Base-by-base conservation (phyloP, 768 basidiomycete genomes). In the Symmetrospora coprosmae region DNA sequence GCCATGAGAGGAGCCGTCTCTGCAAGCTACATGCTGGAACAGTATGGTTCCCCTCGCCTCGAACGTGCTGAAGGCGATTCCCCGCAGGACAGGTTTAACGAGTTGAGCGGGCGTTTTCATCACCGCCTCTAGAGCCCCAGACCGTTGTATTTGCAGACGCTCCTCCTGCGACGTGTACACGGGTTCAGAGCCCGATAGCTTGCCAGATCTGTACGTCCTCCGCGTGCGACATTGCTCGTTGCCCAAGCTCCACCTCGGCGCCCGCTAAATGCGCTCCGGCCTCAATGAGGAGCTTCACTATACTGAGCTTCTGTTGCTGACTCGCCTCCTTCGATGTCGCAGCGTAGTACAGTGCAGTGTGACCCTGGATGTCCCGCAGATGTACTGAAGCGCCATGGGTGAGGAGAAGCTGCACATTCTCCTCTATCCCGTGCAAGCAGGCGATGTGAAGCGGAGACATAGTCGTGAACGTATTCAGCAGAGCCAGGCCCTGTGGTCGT, bases 361-460 rank as follows among this genome's bases (percentile, higher is more conserved):
- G 68, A 6, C 67, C 68, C 6, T 65, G 59, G 17, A 50, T 40
- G 50, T 73, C 72, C 21, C 72, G 64, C 1, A 59, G 51, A 50
- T 73, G 72, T 0, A 73, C 71, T 17, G 66, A 67, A 0, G 70
- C 69, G 4, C 71, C 71, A 25, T 61, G 41, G 8, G 63, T 28
- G 40, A 73, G 66, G 35, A 73, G 63, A 19, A 68, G 58, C 17
- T 65, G 60, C 39, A 70, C 64, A 59, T 66, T 66, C 2, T 14
- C 31, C 0, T 49, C 28, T 14, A 30, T 62, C 19, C 61, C 66
- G 7, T 66, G 50, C 16, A 70, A 48, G 27, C 65, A 65, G 23
- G 71, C 71, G 43, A 71, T 67, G 43, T 73, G 71, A n/a, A 73
- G 55, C 0, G 66, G 66, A 21, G 66, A 65, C 5, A 64, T 49